A percentile compares a stretch with the other conserved stretches of the same genome.
These are phyloP conservation scores for Climacium dendroides DNA, from an alignment of 225 moss, liverwort and hornwort species.

Conservation along the genomic window DNA sequence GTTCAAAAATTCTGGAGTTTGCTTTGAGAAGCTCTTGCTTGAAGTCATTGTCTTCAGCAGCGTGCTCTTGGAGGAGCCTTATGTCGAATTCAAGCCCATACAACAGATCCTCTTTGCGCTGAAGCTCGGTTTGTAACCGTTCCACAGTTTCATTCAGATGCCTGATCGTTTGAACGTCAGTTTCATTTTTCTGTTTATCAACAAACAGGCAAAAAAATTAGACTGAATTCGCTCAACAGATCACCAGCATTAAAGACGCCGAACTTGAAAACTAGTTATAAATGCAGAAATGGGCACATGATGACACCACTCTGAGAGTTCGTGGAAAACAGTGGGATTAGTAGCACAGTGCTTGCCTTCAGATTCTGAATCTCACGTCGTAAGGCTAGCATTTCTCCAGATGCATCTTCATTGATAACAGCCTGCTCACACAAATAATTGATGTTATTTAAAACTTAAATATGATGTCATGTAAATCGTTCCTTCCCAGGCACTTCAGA, in stretches of 20 bases:
- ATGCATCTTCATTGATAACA: slow-evolving; percentile 42
- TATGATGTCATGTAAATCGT: neutral
- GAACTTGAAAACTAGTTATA: neutral
- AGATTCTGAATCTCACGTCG: slow-evolving; percentile 24
- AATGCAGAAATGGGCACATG: neutral
- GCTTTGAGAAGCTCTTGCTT: slow-evolving; percentile 25
- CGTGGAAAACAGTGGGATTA: too few relatives aligned
- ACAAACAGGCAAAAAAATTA: neutral
- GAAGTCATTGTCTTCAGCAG: slow-evolving; percentile 15
- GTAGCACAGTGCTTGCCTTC: slow-evolving; percentile 4
- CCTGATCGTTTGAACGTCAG: neutral
- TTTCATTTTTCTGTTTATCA: slow-evolving; percentile 6
- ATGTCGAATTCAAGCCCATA: slow-evolving; percentile 33
- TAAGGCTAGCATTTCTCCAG: slow-evolving; percentile 27
- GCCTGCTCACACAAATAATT: neutral
- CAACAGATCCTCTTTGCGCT: slow-evolving; percentile 15
- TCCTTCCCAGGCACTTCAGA: neutral
- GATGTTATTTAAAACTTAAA: neutral
- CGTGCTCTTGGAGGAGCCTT: slow-evolving; percentile 24
- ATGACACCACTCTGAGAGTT: neutral
- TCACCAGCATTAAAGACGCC: neutral
- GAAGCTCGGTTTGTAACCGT: slow-evolving; percentile 10
- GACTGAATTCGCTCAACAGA: neutral
- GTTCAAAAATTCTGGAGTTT: slow-evolving; percentile 1
- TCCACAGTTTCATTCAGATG: slow-evolving; percentile 6